Evolutionary conservation across 2,329 filamentous ascomycete genomes (phyloP), one percentile per base, ranked within the genome.

Genomic region (Fusarium setosum): DNA sequence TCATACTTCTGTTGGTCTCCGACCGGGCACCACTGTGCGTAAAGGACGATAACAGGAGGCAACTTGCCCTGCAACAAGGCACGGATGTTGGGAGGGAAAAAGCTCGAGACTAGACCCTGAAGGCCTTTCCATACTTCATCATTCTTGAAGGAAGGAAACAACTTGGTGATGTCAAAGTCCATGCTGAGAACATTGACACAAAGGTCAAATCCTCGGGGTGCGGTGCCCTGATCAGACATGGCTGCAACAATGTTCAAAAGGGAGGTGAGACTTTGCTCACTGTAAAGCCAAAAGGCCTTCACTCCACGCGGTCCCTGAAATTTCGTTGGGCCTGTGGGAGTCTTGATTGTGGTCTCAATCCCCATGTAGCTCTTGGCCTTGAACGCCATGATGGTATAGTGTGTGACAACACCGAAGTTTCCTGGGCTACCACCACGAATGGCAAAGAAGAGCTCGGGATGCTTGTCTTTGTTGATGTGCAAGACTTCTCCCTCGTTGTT

Each of bases 401-500:
- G 86, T 3, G 81, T 79, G 8, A 88, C n/a, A 24, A 89, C 78
- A 1, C 83, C 87, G 48, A 86, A 86, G 21, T 83, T 88, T 3
- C 85, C 85, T 0, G 83, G 84, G 4, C 87, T 87, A 3, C 86
- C 86, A 3, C 86, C 86, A 6, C 82, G 77, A 6, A 88, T 77
- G 1, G 86, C 86, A 79, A 84, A 89, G 72, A 87, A 89, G 1
- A 89, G 77, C 31, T 89, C 86, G 0, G 80, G 67, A 47, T 88
- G 80, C 11, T 78, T 71, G 0, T 77, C 69, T 17, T 77, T 81
- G 18, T 79, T 83, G 6, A 86, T 79, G 4, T 79, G 80, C 2
- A 83, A 70, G 31, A 82, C 72, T 7, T 76, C 56, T 0, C 86
- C 86, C 10, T 78, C 73, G 0, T 79, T 80, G 24, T 81, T 81